Base-by-base conservation (phyloP, 768 basidiomycete genomes). In the Myochromella boudieri region DNA sequence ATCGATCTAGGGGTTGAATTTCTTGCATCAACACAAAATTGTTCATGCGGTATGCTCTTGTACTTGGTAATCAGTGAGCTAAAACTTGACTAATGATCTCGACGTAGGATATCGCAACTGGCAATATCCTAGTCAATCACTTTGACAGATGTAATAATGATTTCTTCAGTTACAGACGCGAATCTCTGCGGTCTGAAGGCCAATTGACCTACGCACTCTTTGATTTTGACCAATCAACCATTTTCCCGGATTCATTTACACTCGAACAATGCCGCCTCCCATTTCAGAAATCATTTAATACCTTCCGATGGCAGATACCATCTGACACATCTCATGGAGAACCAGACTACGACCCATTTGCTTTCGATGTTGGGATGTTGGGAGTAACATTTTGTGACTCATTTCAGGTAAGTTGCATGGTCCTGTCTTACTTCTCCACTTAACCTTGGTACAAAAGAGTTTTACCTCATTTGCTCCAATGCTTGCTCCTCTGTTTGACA, bases 401-500 rank as follows among this genome's bases (percentile, higher is more conserved):
- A 4, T 55, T 42, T 37, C 50, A 61, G 43, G 52, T 56, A 42
- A 14, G 34, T 37, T 38, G 11, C 6, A 12, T 18, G 12, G 33
- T 21, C 33, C 4, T 29, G 20, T 10, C 22, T n/a, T n/a, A n/a
- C 8, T 31, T 31, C 9, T 8, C 29, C n/a, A 31, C 29, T 31
- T 8, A 31, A n/a, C 29, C 29, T 31, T 31, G n/a, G 29, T n/a
- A n/a, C n/a, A n/a, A n/a, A n/a, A 64, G 63, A 46, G 59, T 40
- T 32, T 54, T 6, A 49, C 52, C 0, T 44, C 39, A 4, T n/a
- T 37, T 6, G 37, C 57, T n/a, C 63, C 66, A 0, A 48, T 67
- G 43, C 38, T 65, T 2, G 60, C 61, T 0, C 63, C 62, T 9
- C 45, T 67, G 6, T 37, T 67, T 1, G 65, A 67, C 36, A 49